Base-by-base conservation (phyloP, 2,329 filamentous ascomycete genomes). In the Xylariales sp. region DNA sequence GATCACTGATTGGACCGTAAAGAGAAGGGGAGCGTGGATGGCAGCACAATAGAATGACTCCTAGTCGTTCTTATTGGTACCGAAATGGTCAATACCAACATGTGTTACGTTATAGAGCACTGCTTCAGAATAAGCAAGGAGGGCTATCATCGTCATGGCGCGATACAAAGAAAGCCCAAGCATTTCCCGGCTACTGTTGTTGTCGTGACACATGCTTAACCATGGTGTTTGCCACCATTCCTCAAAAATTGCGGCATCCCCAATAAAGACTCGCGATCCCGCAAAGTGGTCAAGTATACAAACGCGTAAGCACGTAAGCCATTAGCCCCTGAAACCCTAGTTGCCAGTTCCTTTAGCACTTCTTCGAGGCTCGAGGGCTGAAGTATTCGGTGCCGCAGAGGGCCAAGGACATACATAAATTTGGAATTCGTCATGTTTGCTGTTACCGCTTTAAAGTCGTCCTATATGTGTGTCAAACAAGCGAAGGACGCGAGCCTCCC, bases 191-290 rank as follows among this genome's bases (percentile, higher is more conserved):
- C 32, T 23, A n/a, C 18, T 54, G n/a, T 39, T n/a, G n/a, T 39
- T 18, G 32, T 10, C 32, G 50, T 54, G 3, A 54, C 32, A 54
- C 50, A 54, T 54, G 50, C 50, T n/a, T 39, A 36, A 54, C 50
- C 16, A 36, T 23, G 30, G 16, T 23, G 32, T 8, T 39, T 10
- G 32, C 16, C 14, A 5, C 23, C 32, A 23, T 54, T 28, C 34
- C n/a, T 48, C 3, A 23, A 18, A 23, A 23, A 48, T 7, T 1
- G n/a, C 23, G 7, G 45, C n/a, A 18, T 48, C 45, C n/a, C n/a
- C 8, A 18, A 23, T 23, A 48, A 48, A 2, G 6, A 23, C 18
- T 14, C 16, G 32, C 16, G 53, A 55, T n/a, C 14, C 53, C 18
- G 23, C 9, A 16, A 55, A 12, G 10, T 16, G 36, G 18, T 39